These are phyloP conservation scores for Cercospora sp. DNA, from an alignment of 2,329 filamentous ascomycete species.

Conservation along the genomic window DNA sequence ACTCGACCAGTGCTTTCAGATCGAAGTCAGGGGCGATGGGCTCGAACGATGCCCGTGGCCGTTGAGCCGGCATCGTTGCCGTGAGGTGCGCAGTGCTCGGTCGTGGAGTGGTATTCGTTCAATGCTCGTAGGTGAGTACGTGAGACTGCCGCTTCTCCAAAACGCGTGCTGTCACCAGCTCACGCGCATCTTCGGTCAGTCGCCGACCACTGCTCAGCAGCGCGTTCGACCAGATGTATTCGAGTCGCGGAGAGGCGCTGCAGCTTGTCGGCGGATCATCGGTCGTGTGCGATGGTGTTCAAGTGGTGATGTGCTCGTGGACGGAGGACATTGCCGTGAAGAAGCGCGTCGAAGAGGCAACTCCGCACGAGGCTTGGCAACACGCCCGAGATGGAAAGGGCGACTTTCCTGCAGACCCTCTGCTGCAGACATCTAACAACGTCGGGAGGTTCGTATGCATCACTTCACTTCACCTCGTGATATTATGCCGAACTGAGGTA, in stretches of 20 bases:
- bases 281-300: conserved; percentile 3
- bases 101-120: background rate
- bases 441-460: background rate
- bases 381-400: background rate
- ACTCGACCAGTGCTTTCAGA: conserved; percentile 71
- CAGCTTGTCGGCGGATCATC: conserved; percentile 7
- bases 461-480: background rate
- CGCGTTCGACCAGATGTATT: background rate
- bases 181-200: conserved; percentile 18
- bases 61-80: conserved; percentile 67
- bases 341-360: background rate
- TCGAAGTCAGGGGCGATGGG: conserved; percentile 86
- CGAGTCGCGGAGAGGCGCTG: conserved; percentile 12
- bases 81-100: background rate
- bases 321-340: conserved; percentile 14
- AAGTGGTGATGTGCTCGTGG: conserved; percentile 14
- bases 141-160: background rate
- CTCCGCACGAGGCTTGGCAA: conserved; percentile 6
- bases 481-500: conserved; percentile 18
- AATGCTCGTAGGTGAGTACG: background rate
- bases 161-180: conserved; percentile 15
- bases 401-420: background rate
- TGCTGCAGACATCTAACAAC: background rate
- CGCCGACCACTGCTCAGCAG: background rate
- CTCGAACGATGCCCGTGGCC: conserved; percentile 86